Evolutionary conservation across 768 basidiomycete species (phyloP).

Genomic region (Xerocomellus amylosporus): DNA sequence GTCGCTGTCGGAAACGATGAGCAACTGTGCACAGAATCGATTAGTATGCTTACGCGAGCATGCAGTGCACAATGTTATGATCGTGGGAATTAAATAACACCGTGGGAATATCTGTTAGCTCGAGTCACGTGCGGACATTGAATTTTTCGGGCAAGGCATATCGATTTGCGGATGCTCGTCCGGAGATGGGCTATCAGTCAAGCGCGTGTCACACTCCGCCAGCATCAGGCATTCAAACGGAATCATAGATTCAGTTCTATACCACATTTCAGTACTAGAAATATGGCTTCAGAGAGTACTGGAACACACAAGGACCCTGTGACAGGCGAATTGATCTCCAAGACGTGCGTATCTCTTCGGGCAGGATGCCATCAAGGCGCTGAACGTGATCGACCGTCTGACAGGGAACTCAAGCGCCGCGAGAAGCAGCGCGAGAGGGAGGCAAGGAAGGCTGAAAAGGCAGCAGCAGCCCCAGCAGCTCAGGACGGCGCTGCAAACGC

Average conservation of each 20-base stretch:
- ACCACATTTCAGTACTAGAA: slow-evolving; percentile 15
- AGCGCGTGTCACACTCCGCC: slow-evolving; percentile 10
- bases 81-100: slow-evolving; percentile 5
- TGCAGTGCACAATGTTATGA: slow-evolving; percentile 15
- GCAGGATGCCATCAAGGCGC: slow-evolving; percentile 10
- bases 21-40: slow-evolving; percentile 24
- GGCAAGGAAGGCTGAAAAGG: slow-evolving; percentile 76
- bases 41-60: slow-evolving; percentile 28
- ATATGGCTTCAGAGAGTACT: slow-evolving; percentile 39
- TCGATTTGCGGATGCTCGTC: slow-evolving; percentile 28
- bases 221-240: neutral
- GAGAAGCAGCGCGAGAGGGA: slow-evolving; percentile 75
- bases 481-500: slow-evolving; percentile 41
- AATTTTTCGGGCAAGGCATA: slow-evolving; percentile 21
- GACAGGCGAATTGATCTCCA: slow-evolving; percentile 96
- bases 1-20: slow-evolving; percentile 20
- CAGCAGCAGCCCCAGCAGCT: slow-evolving; percentile 42
- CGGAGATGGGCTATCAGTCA: slow-evolving; percentile 20
- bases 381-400: slow-evolving; percentile 28
- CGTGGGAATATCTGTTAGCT: neutral
- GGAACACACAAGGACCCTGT: slow-evolving; percentile 68
- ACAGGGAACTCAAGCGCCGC: slow-evolving; percentile 91
- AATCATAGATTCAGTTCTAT: neutral
- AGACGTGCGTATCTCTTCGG: slow-evolving; percentile 59
- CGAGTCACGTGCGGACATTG: neutral